Base-by-base conservation (phyloP, 2,329 filamentous ascomycete genomes). In the Colletotrichum musae region DNA sequence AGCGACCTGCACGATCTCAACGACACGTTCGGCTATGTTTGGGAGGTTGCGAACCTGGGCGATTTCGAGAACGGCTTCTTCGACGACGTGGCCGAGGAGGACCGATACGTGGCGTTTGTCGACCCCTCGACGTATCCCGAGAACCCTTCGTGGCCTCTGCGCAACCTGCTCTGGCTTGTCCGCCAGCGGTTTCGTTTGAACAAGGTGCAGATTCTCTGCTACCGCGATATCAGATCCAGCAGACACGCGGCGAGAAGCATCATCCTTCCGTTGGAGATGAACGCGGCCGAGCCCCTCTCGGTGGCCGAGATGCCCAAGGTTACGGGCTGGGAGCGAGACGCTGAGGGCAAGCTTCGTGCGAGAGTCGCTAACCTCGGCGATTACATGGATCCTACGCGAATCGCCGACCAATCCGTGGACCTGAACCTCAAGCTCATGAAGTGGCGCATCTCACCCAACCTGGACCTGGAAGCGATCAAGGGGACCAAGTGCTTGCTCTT, bases 401-500 rank as follows among this genome's bases (percentile, higher is more conserved):
- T 98, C 18, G 96, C 96, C 24, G 95, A 98, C 77, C 94, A 97
- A 78, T 94, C 95, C 0, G 95, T 98, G 10, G 96, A 99, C 76
- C 87, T 99, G 68, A 99, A 99, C 76, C 86, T 98, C 70, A 98
- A 98, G 81, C 87, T 99, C 67, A 99, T 99, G 91, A 99, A 98
- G 82, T 99, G 96, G 96, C 91, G 96, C 47, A 94, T 99, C 75
- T 94, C 94, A 7, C 96, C 96, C 0, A 91, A 91, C 58, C 87
- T 99, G 48, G 88, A 98, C 77, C 88, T 99, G 10, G 94, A 98
- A 36, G 88, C 89, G 36, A 95, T 98, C 77, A 98, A 97, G 77
- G 88, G 92, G 66, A 95, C 94, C 4, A 97, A 91, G 77, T 99
- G 96, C 77, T 87, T 99, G 16, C 84, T 99, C 3, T 89, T 99